Conservation (phyloP, 371 early-diverging fungal genomes). For the Smittium mucronatum region DNA sequence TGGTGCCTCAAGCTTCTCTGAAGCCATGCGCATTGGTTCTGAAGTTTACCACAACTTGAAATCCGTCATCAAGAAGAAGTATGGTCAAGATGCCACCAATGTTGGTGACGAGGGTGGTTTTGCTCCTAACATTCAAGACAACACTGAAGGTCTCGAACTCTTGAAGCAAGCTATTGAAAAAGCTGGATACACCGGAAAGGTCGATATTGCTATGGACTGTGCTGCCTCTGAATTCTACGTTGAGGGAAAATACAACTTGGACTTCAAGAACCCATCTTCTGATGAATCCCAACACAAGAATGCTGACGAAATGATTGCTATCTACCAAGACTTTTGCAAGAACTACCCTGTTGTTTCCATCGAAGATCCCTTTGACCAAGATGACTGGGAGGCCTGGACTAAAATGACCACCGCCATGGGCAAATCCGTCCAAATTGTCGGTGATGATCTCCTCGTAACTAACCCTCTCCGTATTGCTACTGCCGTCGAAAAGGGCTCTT, state of each 20-base stretch:
- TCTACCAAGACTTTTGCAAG: constrained; percentile 71
- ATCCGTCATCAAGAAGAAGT: constrained; percentile 90
- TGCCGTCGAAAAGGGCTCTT: constrained; percentile 87
- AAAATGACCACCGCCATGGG: constrained; percentile 53
- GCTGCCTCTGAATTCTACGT: constrained; percentile 96
- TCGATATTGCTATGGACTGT: constrained; percentile 96
- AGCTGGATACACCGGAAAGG: constrained; percentile 88
- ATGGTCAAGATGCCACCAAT: constrained; percentile 93
- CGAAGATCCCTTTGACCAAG: constrained; percentile 99
- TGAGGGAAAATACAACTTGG: constrained; percentile 90
- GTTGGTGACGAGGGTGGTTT: constrained; percentile 99
- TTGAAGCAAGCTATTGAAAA: constrained; percentile 75
- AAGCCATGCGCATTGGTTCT: constrained; percentile 95
- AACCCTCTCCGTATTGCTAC: constrained; percentile 84
- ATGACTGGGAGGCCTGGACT: constrained; percentile 91
- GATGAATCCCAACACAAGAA: constrained; percentile 58
- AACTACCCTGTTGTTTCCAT: constrained; percentile 93
- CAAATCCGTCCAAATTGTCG: constrained; percentile 80
- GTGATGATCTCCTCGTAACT: constrained; percentile 98
- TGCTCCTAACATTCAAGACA: constrained; percentile 97
- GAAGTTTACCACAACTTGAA: constrained; percentile 95
- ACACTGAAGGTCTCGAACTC: constrained; percentile 91
- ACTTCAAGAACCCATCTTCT: constrained; percentile 89
- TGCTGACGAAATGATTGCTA: constrained; percentile 65
- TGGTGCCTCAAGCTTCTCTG: constrained; percentile 80